Evolutionary conservation across 2,329 filamentous ascomycete species (phyloP), one percentile per base, ranked within the genome.

Genomic region (Colletotrichum tofieldiae): DNA sequence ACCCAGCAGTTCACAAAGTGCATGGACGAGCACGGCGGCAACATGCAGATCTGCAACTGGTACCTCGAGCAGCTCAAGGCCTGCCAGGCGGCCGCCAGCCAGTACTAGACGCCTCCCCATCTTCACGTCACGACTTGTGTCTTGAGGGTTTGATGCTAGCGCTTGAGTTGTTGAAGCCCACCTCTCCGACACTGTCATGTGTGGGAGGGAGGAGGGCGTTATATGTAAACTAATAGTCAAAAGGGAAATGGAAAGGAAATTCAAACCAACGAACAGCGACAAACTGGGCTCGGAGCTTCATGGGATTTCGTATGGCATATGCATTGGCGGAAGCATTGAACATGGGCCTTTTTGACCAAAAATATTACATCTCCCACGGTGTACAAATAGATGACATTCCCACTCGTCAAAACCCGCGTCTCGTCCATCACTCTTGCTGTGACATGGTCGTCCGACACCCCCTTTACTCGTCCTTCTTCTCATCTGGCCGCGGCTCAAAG

Each of bases 51-150:
- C 81, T 99, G 96, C 87, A 93, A 93, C 77, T 99, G 96, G 95
- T 99, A 99, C 84, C 86, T 99, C 78, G 96, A 99, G 83, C 96
- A 99, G 90, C 88, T 99, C 84, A 96, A 95, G 89, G 93, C 93
- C 68, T 96, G 93, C 88, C 93, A 96, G 87, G 86, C 90, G 75
- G 93, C 94, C 77, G 92, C 93, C 67, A 90, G 87, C 83, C 90
- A 86, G 78, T 94, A 94, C 85, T 94, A 91, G 68, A 73, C 35
- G 52, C 41, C 23, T 29, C 16, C 16, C 32, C 14, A 18, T 43
- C 26, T 18, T 39, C 16, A 11, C n/a, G 7, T 9, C 37, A 54
- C 47, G n/a, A 5, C 14, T 23, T 2, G 29, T 47, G n/a, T 63
- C 35, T 29, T 23, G 37, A 61, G 5, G 3, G 9, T 41, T 11